Percentiles rank a stretch among this genome's conserved stretches.
These are phyloP conservation scores for Globisporangium perplexum DNA, from an alignment of 352 stramenopile genomes.

Conservation along the genomic window DNA sequence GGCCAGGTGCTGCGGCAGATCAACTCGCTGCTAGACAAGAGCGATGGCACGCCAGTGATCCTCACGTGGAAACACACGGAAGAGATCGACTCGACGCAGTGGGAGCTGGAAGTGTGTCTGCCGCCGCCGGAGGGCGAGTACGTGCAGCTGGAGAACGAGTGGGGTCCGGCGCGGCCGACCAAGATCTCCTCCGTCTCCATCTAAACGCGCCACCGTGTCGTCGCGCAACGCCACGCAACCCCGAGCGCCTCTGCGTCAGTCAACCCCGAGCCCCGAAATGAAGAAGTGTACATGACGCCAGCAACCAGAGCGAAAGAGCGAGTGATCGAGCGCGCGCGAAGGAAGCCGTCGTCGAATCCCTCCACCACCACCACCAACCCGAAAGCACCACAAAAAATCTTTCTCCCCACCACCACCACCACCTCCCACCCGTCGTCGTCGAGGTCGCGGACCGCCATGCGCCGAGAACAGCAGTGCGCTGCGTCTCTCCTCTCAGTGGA, in stretches of 20 bases:
- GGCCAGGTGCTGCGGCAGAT: constrained; percentile 81
- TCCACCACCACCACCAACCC: neutral
- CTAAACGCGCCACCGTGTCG: constrained; percentile 23
- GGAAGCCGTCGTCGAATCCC: constrained; percentile 5
- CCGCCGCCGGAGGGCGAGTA: constrained; percentile 76
- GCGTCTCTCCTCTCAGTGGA: constrained; percentile 15
- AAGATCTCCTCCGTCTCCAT: constrained; percentile 86
- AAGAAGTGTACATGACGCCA: constrained; percentile 5
- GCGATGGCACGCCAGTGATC: constrained; percentile 54
- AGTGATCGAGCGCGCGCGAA: constrained; percentile 8
- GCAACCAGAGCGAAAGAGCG: constrained; percentile 1
- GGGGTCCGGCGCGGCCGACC: constrained; percentile 67
- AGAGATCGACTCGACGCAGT: constrained; percentile 64
- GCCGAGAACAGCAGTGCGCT: constrained; percentile 5
- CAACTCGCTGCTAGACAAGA: constrained; percentile 69
- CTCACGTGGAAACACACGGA: constrained; percentile 84
- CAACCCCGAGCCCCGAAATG: neutral
- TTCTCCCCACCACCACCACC: neutral
- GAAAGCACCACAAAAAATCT: constrained; percentile 3
- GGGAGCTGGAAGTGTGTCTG: constrained; percentile 74
- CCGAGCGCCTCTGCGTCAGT: neutral
- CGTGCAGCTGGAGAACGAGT: constrained; percentile 82
- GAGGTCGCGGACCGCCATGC: constrained; percentile 5
- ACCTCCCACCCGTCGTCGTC: neutral
- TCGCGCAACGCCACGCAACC: neutral